These are phyloP conservation scores for Boletus subparvulus DNA, from an alignment of 768 basidiomycete species.

Conservation along the genomic window DNA sequence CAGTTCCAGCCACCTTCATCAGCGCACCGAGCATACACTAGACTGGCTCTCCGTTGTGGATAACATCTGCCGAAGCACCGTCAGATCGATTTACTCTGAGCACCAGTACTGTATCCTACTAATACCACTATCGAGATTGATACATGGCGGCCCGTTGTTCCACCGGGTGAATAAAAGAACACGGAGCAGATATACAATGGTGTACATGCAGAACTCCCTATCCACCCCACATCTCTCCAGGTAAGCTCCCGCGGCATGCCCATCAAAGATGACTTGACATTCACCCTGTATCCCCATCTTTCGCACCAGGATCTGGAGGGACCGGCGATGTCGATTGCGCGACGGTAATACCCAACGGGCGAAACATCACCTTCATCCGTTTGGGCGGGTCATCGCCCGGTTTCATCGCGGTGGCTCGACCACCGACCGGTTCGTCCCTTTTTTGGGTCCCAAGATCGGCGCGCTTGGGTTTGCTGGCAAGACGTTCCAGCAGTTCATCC, in stretches of 20 bases:
- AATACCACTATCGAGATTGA: constrained; percentile 3
- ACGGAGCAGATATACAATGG: constrained; percentile 3
- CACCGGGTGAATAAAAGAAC: constrained; percentile 7
- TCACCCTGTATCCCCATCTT: constrained; percentile 76
- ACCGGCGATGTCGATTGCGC: constrained; percentile 39
- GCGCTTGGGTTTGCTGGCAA: constrained; percentile 59
- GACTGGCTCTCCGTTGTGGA: too few species aligned
- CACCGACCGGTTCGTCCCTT: constrained; percentile 28
- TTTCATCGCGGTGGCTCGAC: constrained; percentile 29
- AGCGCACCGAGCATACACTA: too few species aligned
- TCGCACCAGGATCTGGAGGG: constrained; percentile 63
- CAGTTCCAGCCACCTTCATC: too few species aligned
- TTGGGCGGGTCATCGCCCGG: constrained; percentile 48
- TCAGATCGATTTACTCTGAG: not conserved
- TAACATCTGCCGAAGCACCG: not conserved
- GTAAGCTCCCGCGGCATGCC: not conserved
- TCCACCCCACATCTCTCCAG: constrained; percentile 35
- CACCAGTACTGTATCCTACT: constrained; percentile 3
- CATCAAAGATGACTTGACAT: not conserved
- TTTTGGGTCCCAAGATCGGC: constrained; percentile 50
- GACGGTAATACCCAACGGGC: constrained; percentile 31
- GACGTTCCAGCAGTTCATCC: constrained; percentile 60
- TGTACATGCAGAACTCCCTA: constrained; percentile 1
- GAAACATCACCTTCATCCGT: constrained; percentile 76
- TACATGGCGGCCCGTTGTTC: constrained; percentile 6